Base-by-base conservation (phyloP, 2,329 filamentous ascomycete species). In the Ramularia endophylla region DNA sequence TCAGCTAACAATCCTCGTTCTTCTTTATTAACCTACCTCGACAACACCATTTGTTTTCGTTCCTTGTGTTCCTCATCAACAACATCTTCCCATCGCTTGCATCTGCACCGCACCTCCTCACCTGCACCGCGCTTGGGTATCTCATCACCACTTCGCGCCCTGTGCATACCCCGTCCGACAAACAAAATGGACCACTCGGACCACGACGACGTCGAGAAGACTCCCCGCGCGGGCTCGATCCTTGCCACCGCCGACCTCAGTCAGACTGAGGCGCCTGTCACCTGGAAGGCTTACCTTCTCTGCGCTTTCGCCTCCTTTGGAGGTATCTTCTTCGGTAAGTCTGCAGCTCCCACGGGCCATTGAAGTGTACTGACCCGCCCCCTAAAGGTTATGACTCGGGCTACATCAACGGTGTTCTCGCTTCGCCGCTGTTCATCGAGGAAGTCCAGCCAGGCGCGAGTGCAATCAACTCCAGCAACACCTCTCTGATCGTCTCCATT, bases 401-500 rank as follows among this genome's bases (percentile, higher is more conserved):
- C 53, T 85, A 84, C 67, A 85, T 85, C 69, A 80, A 78, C 61
- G 60, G 61, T 55, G 61, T 63, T 48, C 59, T 52, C 36, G 58
- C 47, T 52, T 68, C 71, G 51, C 29, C 58, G 9, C 64, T 66
- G 62, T 80, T 82, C 66, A 71, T 73, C 59, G 17, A 62, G 12
- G 62, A 68, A 47, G 73, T 80, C 57, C 68, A 74, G 53, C 68
- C 57, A 19, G 62, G 52, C 34, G 57, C 53, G 20, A 53, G 46
- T 4, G 31, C 29, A 15, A 65, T 62, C 42, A 29, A 56, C 38
- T 53, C 53, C 41, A 51, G 60, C 2, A 41, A 63, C 3, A 71
- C 70, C 48, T 81, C 78, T 15, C 68, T 83, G 37, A 81, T 88
- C 60, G 80, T 80, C 59, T 87, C 83, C 15, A 87, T 90, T 54